A percentile compares a stretch with the other conserved stretches of the same genome.
These are phyloP conservation scores for Capsicum rhomboideum DNA, from an alignment of 257 asterid species.

Conservation along the genomic window DNA sequence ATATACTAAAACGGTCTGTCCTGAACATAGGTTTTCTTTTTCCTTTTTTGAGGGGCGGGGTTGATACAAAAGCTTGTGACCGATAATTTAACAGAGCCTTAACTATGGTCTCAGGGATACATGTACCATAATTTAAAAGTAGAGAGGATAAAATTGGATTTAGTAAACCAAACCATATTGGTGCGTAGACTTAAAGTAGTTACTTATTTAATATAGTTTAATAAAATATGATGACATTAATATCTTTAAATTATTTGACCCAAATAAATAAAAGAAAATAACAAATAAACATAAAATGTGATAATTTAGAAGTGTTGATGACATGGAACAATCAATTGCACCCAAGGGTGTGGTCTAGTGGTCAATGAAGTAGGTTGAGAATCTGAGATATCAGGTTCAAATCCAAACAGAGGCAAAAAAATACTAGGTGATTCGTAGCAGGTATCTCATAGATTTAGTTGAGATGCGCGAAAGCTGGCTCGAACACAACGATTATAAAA, in stretches of 20 bases:
- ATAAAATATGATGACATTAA: not conserved
- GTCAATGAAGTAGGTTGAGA: too few species aligned
- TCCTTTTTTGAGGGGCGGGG: not conserved
- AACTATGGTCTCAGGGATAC: too few species aligned
- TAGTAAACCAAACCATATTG: not conserved
- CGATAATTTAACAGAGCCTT: too few species aligned
- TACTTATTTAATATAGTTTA: not conserved
- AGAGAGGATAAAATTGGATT: not conserved
- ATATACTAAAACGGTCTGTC: not conserved
- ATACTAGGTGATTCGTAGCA: too few species aligned
- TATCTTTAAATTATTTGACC: not conserved
- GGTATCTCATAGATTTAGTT: too few species aligned
- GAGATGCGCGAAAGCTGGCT: too few species aligned
- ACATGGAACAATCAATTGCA: not conserved
- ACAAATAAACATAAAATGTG: not conserved
- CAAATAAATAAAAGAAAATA: too few species aligned
- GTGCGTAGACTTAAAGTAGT: not conserved
- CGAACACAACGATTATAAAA: too few species aligned
- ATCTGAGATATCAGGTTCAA: too few species aligned
- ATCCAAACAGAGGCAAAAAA: too few species aligned
- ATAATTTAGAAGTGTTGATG: not conserved
- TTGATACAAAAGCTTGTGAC: not conserved
- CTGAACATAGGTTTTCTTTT: not conserved
- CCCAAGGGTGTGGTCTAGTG: too few species aligned
- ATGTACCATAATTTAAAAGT: too few species aligned